Evolutionary conservation across 768 basidiomycete species (phyloP).

Genomic region (Gloeopeniophorella convolvens): DNA sequence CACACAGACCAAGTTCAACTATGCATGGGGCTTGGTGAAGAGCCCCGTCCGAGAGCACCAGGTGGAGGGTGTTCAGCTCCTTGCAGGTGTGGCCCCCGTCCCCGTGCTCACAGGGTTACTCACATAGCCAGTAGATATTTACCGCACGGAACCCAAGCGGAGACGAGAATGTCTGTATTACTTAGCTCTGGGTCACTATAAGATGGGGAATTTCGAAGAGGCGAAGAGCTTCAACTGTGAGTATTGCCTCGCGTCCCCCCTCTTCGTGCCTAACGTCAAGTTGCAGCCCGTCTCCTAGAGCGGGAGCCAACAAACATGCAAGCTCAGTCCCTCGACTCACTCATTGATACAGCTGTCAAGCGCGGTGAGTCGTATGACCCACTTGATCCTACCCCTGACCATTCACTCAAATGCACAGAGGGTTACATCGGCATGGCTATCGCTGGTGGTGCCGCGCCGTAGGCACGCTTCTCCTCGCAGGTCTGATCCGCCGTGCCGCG

Average conservation of each 20-base stretch:
- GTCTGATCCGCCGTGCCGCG: conserved; percentile 77
- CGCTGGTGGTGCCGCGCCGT: conserved; percentile 82
- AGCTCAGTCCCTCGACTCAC: conserved; percentile 73
- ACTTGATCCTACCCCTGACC: not conserved
- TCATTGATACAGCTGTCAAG: conserved; percentile 83
- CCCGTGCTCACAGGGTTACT: not conserved
- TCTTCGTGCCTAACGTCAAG: not conserved
- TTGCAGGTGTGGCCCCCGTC: conserved; percentile 60
- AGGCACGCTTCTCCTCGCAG: conserved; percentile 66
- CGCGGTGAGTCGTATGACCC: conserved; percentile 48
- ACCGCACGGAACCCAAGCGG: conserved; percentile 77
- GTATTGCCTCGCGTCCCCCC: too few species aligned
- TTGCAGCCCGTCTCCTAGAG: conserved; percentile 71
- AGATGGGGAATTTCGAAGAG: conserved; percentile 92
- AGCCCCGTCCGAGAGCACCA: conserved; percentile 80
- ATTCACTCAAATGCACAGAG: conserved; percentile 43
- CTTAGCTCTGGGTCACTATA: conserved; percentile 92
- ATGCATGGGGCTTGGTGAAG: conserved; percentile 95
- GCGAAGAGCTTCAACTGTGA: conserved; percentile 89
- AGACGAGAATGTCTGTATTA: conserved; percentile 96
- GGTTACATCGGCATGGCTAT: conserved; percentile 99
- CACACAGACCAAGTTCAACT: conserved; percentile 96
- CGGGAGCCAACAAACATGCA: conserved; percentile 94
- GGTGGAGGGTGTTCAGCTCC: conserved; percentile 82
- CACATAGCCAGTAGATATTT: conserved; percentile 89